Percentiles rank a stretch among this genome's conserved stretches.
Conservation (phyloP, 163 green algal species). For the Scenedesmus sp. region DNA sequence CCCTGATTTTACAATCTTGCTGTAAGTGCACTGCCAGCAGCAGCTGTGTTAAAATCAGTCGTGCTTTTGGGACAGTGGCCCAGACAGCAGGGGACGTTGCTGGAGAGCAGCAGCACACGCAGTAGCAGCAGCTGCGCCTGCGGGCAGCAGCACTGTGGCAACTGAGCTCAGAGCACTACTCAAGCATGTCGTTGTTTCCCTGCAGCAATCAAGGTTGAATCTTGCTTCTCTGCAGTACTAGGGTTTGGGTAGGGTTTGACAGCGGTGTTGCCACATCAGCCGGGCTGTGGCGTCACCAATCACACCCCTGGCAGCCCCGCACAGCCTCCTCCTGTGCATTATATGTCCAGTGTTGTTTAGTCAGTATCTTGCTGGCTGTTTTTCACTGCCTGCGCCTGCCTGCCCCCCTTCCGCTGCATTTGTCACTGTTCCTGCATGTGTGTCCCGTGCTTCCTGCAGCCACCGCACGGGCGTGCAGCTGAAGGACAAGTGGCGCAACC, state of each 20-base stretch:
- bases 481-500: conserved; percentile 88
- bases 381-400: not conserved
- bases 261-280: not conserved
- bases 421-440: too few relatives aligned
- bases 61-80: too few relatives aligned
- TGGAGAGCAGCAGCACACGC: not conserved
- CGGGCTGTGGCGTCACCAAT: not conserved
- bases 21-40: conserved; percentile 53
- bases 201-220: not conserved
- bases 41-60: not conserved
- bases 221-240: not conserved
- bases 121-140: not conserved
- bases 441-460: too few relatives aligned
- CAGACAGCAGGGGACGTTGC: not conserved
- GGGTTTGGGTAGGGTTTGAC: not conserved
- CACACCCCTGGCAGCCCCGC: not conserved
- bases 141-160: not conserved
- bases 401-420: not conserved
- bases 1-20: conserved; percentile 61
- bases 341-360: too few relatives aligned
- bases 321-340: not conserved
- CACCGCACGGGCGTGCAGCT: conserved; percentile 77
- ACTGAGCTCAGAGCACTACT: not conserved
- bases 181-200: not conserved
- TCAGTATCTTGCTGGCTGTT: too few relatives aligned